Percentiles rank a stretch among this genome's conserved stretches.
Conservation (phyloP, 768 basidiomycete species). For the Mycena vitilis region DNA sequence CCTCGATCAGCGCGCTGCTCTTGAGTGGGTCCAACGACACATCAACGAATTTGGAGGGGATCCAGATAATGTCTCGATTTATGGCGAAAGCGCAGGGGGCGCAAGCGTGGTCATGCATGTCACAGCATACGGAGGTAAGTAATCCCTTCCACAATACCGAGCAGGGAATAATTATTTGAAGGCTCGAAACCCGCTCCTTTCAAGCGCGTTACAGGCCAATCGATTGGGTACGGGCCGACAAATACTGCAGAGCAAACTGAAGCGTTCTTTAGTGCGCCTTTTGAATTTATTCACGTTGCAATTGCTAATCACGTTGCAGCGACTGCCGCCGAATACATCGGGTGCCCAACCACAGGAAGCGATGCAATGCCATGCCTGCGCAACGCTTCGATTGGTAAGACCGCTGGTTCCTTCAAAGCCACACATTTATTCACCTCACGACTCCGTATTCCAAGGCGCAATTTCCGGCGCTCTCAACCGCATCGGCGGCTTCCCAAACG, state of each 20-base stretch:
- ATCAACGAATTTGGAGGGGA: slow-evolving; percentile 51
- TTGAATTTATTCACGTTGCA: neutral
- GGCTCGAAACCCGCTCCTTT: slow-evolving; percentile 52
- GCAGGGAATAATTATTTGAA: slow-evolving; percentile 6
- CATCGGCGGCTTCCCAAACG: slow-evolving; percentile 38
- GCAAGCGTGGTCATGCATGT: slow-evolving; percentile 59
- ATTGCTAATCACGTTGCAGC: slow-evolving; percentile 29
- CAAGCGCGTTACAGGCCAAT: slow-evolving; percentile 54
- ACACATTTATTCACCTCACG: neutral
- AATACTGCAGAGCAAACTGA: slow-evolving; percentile 43
- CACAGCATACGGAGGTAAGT: slow-evolving; percentile 54
- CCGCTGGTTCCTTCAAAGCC: neutral
- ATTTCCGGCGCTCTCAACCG: slow-evolving; percentile 54
- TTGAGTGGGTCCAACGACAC: slow-evolving; percentile 56
- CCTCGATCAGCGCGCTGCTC: slow-evolving; percentile 52
- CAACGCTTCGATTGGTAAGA: slow-evolving; percentile 47
- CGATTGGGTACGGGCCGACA: slow-evolving; percentile 56
- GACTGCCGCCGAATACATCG: slow-evolving; percentile 44
- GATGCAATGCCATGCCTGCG: slow-evolving; percentile 51
- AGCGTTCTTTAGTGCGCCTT: slow-evolving; percentile 46
- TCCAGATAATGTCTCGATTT: slow-evolving; percentile 48
- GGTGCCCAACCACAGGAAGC: slow-evolving; percentile 43
- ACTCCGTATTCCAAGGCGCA: slow-evolving; percentile 42
- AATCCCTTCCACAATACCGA: neutral
- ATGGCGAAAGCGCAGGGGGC: slow-evolving; percentile 55